These are phyloP conservation scores for Fusarium brevicatenulatum DNA, from an alignment of 2,329 filamentous ascomycete genomes.

Conservation along the genomic window DNA sequence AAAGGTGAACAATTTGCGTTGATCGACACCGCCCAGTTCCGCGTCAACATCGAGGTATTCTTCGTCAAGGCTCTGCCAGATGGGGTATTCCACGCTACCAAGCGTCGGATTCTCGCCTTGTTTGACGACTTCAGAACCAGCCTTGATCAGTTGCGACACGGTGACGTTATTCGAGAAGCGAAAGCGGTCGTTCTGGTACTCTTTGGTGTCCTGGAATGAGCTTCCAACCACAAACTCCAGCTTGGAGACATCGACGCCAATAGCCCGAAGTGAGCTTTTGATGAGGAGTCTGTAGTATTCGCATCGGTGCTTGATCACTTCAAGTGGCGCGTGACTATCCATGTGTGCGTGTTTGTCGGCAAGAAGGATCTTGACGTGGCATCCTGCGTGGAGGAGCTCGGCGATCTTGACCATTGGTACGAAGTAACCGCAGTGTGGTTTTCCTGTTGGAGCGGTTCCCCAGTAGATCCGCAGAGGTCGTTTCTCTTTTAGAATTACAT, in stretches of 20 bases:
- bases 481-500: background rate
- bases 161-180: accelerated
- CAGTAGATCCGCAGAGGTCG: background rate
- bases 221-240: background rate
- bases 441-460: constrained; percentile 3
- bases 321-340: background rate
- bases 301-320: background rate
- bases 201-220: background rate
- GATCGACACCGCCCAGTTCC: background rate
- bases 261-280: background rate
- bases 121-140: background rate
- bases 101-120: background rate
- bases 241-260: background rate
- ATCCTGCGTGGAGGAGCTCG: background rate
- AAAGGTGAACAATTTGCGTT: background rate
- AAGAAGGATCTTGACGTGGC: background rate
- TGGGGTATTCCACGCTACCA: background rate
- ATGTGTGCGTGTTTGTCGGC: background rate
- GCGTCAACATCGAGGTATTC: background rate
- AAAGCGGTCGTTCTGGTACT: background rate
- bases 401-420: background rate
- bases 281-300: background rate
- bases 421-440: constrained; percentile 8
- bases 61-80: background rate
- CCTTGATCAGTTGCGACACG: accelerated